Evolutionary conservation across 768 basidiomycete genomes (phyloP).

Genomic region (Suillus subluteus): DNA sequence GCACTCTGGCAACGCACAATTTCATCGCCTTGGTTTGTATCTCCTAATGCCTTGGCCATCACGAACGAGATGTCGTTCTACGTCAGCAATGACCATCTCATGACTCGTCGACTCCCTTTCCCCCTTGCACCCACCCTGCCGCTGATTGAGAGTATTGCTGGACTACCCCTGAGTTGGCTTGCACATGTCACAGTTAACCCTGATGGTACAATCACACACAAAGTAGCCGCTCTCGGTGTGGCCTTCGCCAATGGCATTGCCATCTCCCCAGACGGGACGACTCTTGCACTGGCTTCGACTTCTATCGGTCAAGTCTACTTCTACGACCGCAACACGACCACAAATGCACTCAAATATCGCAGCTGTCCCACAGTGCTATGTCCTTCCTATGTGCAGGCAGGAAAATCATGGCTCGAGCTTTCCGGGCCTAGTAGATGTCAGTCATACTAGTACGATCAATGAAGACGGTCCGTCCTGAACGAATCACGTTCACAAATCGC

Average conservation of each 20-base stretch:
- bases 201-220: conserved; percentile 36
- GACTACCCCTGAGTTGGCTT: conserved; percentile 62
- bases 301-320: conserved; percentile 49
- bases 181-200: conserved; percentile 53
- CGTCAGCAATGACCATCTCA: conserved; percentile 71
- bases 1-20: conserved; percentile 66
- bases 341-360: conserved; percentile 46
- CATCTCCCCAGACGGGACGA: conserved; percentile 50
- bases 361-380: too few species aligned
- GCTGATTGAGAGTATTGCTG: conserved; percentile 56
- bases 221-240: conserved; percentile 49
- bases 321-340: conserved; percentile 51
- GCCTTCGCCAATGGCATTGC: conserved; percentile 75
- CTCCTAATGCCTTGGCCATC: too few species aligned
- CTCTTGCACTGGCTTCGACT: conserved; percentile 63
- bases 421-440: too few species aligned
- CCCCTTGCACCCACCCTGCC: conserved; percentile 54
- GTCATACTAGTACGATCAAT: too few species aligned
- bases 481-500: too few species aligned
- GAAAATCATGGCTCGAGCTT: too few species aligned
- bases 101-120: conserved; percentile 62
- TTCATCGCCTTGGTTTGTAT: conserved; percentile 56
- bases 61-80: conserved; percentile 72
- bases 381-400: too few species aligned
- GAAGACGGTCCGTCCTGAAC: too few species aligned